Percentiles rank a stretch among this genome's conserved stretches.
These are phyloP conservation scores for Mucor velutinosus DNA, from an alignment of 371 early-diverging fungal genomes.

Conservation along the genomic window DNA sequence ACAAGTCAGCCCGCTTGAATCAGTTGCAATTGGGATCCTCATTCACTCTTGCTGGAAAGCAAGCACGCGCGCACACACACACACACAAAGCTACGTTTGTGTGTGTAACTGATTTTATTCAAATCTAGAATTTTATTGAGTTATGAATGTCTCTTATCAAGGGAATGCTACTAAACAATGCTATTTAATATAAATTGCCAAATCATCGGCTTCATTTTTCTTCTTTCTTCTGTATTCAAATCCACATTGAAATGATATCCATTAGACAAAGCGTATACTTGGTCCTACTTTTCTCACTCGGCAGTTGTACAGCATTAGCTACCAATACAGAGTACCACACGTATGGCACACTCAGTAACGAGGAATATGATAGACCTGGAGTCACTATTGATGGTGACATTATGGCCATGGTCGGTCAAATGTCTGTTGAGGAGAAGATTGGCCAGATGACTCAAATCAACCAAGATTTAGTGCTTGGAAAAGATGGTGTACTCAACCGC, in stretches of 20 bases:
- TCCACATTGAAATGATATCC: not conserved
- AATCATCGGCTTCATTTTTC: not conserved
- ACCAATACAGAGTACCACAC: conserved; percentile 6
- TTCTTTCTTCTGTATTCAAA: not conserved
- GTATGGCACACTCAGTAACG: not conserved
- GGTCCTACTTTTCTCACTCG: not conserved
- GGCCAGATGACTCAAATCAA: conserved; percentile 76
- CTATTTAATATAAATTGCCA: not conserved
- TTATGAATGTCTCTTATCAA: not conserved
- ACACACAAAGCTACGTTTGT: not conserved
- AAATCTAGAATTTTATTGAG: not conserved
- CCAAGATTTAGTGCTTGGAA: conserved; percentile 33
- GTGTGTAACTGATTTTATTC: not conserved
- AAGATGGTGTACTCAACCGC: conserved; percentile 44
- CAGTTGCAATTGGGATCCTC: too few relatives aligned
- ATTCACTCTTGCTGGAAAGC: too few relatives aligned
- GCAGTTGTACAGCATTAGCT: not conserved
- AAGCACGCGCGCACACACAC: too few relatives aligned
- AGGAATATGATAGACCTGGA: conserved; percentile 10
- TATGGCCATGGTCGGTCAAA: conserved; percentile 40
- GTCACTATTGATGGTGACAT: conserved; percentile 29
- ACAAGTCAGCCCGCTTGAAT: not conserved
- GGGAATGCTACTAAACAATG: not conserved
- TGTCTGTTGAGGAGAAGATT: conserved; percentile 63
- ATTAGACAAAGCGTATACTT: conserved; percentile 5